These are phyloP conservation scores for Scenedesmus sp. DNA, from an alignment of 163 green algal species.

Conservation along the genomic window DNA sequence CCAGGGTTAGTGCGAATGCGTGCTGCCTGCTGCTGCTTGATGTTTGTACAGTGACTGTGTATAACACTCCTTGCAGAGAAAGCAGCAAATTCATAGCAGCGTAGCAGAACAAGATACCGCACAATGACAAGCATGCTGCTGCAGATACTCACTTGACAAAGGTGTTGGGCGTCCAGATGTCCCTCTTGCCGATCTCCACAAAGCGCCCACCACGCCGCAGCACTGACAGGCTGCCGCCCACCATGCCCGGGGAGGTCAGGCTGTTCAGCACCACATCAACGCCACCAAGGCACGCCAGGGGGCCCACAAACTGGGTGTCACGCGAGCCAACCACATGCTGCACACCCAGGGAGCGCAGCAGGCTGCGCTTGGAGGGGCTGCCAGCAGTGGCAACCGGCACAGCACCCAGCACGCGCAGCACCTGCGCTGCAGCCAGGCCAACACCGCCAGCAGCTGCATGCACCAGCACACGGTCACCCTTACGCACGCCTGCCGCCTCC, in stretches of 20 bases:
- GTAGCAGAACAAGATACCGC: too few species aligned
- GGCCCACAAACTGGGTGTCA: conserved; percentile 71
- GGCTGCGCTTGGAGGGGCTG: conserved; percentile 72
- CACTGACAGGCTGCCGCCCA: conserved; percentile 72
- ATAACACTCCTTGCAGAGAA: neutral
- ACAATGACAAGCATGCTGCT: neutral
- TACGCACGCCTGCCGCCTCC: conserved; percentile 40
- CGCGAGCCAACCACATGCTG: conserved; percentile 67
- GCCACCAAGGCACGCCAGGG: conserved; percentile 52
- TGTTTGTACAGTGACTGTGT: neutral
- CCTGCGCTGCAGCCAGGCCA: conserved; percentile 75
- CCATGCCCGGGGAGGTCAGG: conserved; percentile 88
- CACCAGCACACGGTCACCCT: conserved; percentile 66
- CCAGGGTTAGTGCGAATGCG: too few species aligned
- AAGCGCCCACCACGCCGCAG: conserved; percentile 70
- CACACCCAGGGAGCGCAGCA: conserved; percentile 78
- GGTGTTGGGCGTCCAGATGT: conserved; percentile 82
- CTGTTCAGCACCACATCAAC: conserved; percentile 85
- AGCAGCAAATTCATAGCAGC: neutral
- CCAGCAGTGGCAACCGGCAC: conserved; percentile 78
- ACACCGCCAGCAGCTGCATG: conserved; percentile 79
- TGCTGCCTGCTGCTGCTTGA: too few species aligned
- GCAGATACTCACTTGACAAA: conserved; percentile 17
- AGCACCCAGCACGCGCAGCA: conserved; percentile 59
- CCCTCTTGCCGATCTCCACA: conserved; percentile 95